Evolutionary conservation across 179 eudicot species (phyloP).

Genomic region (Carnegiea gigantea): DNA sequence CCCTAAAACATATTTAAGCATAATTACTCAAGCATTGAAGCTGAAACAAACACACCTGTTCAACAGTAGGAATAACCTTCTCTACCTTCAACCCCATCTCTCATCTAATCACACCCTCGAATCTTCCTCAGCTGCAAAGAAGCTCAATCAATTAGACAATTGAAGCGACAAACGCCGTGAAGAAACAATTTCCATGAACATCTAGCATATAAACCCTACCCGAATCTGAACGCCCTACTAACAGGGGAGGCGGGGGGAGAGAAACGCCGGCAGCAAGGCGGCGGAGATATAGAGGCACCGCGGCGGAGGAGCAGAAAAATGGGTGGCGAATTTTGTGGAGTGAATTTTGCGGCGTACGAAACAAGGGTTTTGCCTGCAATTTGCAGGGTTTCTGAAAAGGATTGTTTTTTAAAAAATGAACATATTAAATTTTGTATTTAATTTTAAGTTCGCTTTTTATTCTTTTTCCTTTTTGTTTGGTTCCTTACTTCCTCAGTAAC

Average conservation of each 20-base stretch:
- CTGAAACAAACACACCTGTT: constrained; percentile 7
- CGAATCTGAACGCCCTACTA: neutral
- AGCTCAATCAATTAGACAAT: neutral
- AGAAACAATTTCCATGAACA: neutral
- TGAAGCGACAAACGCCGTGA: neutral
- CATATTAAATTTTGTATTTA: no score
- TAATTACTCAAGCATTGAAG: neutral
- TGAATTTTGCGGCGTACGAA: neutral
- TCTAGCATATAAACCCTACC: neutral
- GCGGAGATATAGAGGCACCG: neutral
- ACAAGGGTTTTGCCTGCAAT: neutral
- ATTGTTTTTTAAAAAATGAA: no score
- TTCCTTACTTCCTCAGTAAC: no score
- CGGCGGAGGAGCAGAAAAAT: neutral
- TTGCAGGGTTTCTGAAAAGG: neutral
- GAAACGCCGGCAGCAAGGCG: neutral
- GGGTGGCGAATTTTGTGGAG: neutral
- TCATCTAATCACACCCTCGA: neutral
- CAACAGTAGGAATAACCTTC: constrained; percentile 5
- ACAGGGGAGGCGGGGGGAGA: neutral
- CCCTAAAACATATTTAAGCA: neutral
- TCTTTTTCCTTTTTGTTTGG: no score
- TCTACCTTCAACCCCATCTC: constrained; percentile 17
- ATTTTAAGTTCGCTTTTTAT: no score
- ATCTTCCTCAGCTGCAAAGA: neutral